Evolutionary conservation across 306 rosid genomes (phyloP).

Genomic region (Pachyrhizus erosus): DNA sequence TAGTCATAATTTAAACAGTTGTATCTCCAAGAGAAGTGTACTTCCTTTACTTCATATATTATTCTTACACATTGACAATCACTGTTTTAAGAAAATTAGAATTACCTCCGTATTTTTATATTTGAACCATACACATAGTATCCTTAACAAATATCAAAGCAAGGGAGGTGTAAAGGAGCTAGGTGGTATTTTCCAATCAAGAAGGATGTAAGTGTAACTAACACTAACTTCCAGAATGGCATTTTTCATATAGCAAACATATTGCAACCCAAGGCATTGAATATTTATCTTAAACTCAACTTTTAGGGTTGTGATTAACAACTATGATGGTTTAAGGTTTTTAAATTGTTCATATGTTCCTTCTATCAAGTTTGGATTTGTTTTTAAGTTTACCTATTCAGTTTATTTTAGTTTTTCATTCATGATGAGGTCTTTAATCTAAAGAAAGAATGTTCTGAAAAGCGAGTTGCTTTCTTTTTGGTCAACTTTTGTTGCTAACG

Average conservation of each 20-base stretch:
- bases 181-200: neutral
- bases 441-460: slow-evolving; percentile 31
- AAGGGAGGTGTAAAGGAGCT: neutral
- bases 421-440: slow-evolving; percentile 33
- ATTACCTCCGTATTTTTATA: neutral
- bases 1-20: neutral
- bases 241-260: too few relatives aligned
- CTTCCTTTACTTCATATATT: neutral
- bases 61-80: neutral
- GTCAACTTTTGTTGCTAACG: slow-evolving; percentile 35
- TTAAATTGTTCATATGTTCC: slow-evolving; percentile 19
- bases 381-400: slow-evolving; percentile 5
- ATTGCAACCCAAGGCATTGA: slow-evolving; percentile 14
- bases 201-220: neutral
- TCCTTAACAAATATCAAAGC: neutral
- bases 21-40: neutral
- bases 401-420: slow-evolving; percentile 34
- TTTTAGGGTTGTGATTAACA: slow-evolving; percentile 29
- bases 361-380: slow-evolving; percentile 21
- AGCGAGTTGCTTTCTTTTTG: slow-evolving; percentile 36
- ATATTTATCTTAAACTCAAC: slow-evolving; percentile 8
- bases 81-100: neutral
- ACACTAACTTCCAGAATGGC: neutral
- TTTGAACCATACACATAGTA: neutral
- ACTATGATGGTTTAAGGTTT: slow-evolving; percentile 20